Evolutionary conservation across 2,329 filamentous ascomycete species (phyloP).

Genomic region (Ophiostoma pallidulum): DNA sequence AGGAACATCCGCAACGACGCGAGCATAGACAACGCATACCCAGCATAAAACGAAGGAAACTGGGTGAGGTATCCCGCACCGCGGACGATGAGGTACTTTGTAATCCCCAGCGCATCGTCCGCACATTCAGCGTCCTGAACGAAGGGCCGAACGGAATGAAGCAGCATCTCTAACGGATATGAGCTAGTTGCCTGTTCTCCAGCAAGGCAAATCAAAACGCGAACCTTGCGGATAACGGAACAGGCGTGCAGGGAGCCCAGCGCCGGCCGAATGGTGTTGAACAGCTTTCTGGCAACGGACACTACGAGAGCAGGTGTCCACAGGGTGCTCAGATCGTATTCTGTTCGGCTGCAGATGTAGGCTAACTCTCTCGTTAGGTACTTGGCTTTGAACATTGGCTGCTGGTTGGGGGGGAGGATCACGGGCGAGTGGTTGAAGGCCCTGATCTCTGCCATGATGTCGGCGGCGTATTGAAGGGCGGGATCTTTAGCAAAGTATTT

Average conservation of each 20-base stretch:
- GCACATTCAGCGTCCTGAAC: constrained; percentile 78
- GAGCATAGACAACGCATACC: constrained; percentile 68
- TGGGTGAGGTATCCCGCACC: constrained; percentile 56
- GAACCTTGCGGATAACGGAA: constrained; percentile 75
- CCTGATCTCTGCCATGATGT: constrained; percentile 61
- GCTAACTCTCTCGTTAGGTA: constrained; percentile 67
- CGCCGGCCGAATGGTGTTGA: constrained; percentile 73
- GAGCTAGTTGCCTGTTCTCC: constrained; percentile 62
- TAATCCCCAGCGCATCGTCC: constrained; percentile 79
- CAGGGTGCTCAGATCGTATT: constrained; percentile 52
- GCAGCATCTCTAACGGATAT: constrained; percentile 83
- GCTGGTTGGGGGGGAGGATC: constrained; percentile 65
- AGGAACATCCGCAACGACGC: constrained; percentile 71
- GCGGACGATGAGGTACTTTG: constrained; percentile 68
- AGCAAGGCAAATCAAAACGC: constrained; percentile 70
- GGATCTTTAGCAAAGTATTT: constrained; percentile 53
- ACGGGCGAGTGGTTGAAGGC: constrained; percentile 55
- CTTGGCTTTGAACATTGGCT: constrained; percentile 75
- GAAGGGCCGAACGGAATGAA: constrained; percentile 70
- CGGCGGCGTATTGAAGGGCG: constrained; percentile 49
- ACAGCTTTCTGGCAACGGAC: constrained; percentile 63
- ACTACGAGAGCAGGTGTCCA: constrained; percentile 71
- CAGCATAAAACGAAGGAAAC: constrained; percentile 67
- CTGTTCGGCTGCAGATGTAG: constrained; percentile 64
- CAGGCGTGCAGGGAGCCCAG: constrained; percentile 81